Conservation (phyloP, 129 eudicot species). For the Ambrosia trifida region DNA sequence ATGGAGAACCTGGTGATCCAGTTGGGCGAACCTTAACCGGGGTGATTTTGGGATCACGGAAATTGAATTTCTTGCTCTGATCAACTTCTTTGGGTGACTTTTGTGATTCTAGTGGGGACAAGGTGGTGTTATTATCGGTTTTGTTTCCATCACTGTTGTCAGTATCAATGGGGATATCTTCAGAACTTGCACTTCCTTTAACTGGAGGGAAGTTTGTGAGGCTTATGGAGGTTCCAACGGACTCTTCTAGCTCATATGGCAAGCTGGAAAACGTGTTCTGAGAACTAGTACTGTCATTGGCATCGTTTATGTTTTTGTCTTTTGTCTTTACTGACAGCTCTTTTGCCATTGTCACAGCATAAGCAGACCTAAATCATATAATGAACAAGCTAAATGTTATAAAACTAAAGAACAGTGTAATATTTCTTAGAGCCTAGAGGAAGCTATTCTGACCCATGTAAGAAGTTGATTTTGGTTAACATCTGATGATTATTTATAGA, state of each 20-base stretch:
- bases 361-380: slow-evolving; percentile 59
- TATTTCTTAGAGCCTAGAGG: not conserved
- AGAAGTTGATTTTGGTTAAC: not conserved
- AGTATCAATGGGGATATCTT: slow-evolving; percentile 43
- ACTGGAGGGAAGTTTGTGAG: slow-evolving; percentile 71
- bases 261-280: slow-evolving; percentile 56
- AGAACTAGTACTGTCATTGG: slow-evolving; percentile 73
- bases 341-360: slow-evolving; percentile 79
- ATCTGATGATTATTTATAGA: not conserved
- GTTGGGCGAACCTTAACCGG: slow-evolving; percentile 40
- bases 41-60: slow-evolving; percentile 45
- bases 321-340: slow-evolving; percentile 67
- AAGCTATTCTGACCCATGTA: not conserved
- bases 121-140: slow-evolving; percentile 25
- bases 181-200: slow-evolving; percentile 81
- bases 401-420: not conserved
- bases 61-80: slow-evolving; percentile 43
- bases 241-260: slow-evolving; percentile 77
- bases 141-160: slow-evolving; percentile 17
- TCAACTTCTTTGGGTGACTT: slow-evolving; percentile 43
- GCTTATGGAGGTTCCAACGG: slow-evolving; percentile 73
- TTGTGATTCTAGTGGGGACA: slow-evolving; percentile 33
- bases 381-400: not conserved
- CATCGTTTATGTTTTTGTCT: slow-evolving; percentile 67
- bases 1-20: slow-evolving; percentile 65